phyloP scores from a whole-genome alignment of 768 basidiomycete species.

The Leccinum boreale region DNA sequence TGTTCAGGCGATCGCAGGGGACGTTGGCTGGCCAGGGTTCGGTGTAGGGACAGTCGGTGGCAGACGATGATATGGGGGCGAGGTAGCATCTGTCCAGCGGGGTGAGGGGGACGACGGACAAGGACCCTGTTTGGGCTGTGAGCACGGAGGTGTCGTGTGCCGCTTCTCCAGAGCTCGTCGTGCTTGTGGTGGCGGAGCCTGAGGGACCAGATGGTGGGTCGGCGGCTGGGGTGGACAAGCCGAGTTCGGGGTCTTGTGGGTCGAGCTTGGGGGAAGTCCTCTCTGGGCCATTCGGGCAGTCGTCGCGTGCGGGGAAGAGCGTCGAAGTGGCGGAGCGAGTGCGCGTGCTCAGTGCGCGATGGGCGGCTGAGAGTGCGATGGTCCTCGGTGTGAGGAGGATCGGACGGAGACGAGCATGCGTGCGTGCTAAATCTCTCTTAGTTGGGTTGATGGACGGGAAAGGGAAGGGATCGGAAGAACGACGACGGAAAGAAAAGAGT shows the following conservation, averaged over 20 bases:
- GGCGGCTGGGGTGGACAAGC: slow-evolving; percentile 5
- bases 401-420: slow-evolving; percentile 17
- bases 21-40: slow-evolving; percentile 19
- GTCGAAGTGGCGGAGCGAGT: slow-evolving; percentile 14
- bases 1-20: slow-evolving; percentile 6
- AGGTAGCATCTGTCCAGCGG: slow-evolving; percentile 13
- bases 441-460: slow-evolving; percentile 6
- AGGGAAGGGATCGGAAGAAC: slow-evolving; percentile 7
- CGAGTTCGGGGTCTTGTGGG: slow-evolving; percentile 15
- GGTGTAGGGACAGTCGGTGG: slow-evolving; percentile 20
- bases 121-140: slow-evolving; percentile 1
- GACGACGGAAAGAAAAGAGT: slow-evolving; percentile 16
- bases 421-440: slow-evolving; percentile 7
- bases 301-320: neutral
- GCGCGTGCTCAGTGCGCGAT: slow-evolving; percentile 5
- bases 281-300: slow-evolving; percentile 1
- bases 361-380: neutral
- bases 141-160: slow-evolving; percentile 13
- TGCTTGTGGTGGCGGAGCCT: neutral
- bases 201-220: neutral
- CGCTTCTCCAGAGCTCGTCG: neutral
- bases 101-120: no score
- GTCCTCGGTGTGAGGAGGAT: slow-evolving; percentile 18
- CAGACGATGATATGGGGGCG: slow-evolving; percentile 11
- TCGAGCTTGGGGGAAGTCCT: slow-evolving; percentile 20